These are phyloP conservation scores for Cardamine occulta DNA, from an alignment of 345 rosid species.

Conservation along the genomic window DNA sequence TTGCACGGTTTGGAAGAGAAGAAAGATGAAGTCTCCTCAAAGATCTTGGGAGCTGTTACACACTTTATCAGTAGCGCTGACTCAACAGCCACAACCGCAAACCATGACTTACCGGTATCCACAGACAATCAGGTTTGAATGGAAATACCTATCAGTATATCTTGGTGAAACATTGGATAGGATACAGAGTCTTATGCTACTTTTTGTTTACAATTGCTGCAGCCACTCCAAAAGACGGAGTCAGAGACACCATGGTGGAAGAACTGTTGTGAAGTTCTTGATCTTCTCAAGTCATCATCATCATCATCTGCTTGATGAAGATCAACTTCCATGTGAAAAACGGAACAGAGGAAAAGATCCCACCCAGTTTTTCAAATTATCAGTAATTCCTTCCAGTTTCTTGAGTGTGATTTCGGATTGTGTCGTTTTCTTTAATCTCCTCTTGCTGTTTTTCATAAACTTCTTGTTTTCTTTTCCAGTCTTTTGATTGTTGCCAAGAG, in stretches of 20 bases:
- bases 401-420: too few relatives aligned
- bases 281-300: slow-evolving; percentile 34
- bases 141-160: background rate
- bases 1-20: slow-evolving; percentile 40
- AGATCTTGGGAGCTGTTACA: slow-evolving; percentile 32
- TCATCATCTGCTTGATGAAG: slow-evolving; percentile 27
- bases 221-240: slow-evolving; percentile 39
- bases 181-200: background rate
- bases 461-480: slow-evolving; percentile 23
- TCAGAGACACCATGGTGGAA: slow-evolving; percentile 42
- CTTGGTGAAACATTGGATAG: background rate
- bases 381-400: slow-evolving; percentile 1
- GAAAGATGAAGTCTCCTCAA: slow-evolving; percentile 43
- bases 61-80: slow-evolving; percentile 29
- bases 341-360: background rate
- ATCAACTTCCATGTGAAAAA: slow-evolving; percentile 24
- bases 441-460: too few relatives aligned
- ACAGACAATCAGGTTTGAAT: slow-evolving; percentile 39
- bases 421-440: too few relatives aligned
- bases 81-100: slow-evolving; percentile 19
- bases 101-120: slow-evolving; percentile 33
- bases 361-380: background rate
- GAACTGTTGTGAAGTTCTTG: slow-evolving; percentile 41
- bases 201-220: slow-evolving; percentile 15
- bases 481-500: slow-evolving; percentile 30